These are phyloP conservation scores for Cystofilobasidium macerans DNA, from an alignment of 768 basidiomycete genomes.

Conservation along the genomic window DNA sequence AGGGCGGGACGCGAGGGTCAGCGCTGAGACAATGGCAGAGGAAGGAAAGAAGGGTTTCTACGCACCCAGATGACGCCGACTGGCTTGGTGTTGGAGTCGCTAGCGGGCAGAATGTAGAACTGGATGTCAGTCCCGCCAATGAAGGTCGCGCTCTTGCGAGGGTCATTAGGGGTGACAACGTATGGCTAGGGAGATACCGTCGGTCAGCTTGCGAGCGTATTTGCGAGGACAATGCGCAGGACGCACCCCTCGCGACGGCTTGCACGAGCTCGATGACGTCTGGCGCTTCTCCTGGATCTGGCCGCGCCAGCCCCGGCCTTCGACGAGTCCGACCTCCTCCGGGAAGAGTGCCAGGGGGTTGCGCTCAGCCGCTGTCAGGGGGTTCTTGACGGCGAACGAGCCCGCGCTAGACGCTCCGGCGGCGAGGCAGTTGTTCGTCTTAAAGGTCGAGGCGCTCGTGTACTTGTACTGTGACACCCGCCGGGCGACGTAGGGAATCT, in stretches of 20 bases:
- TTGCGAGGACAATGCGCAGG: background rate
- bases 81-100: background rate
- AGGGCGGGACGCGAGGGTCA: background rate
- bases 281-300: background rate
- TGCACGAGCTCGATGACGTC: background rate
- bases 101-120: slow-evolving; percentile 1
- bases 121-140: background rate
- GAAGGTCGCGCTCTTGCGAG: background rate
- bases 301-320: background rate
- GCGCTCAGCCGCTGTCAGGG: background rate
- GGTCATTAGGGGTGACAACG: background rate
- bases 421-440: background rate
- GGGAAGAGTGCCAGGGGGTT: background rate
- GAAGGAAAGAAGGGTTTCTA: background rate
- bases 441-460: background rate
- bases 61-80: slow-evolving; percentile 11
- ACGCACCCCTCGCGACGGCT: background rate
- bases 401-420: background rate
- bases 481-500: slow-evolving; percentile 11
- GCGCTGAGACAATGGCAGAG: background rate
- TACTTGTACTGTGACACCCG: background rate
- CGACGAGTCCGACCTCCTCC: background rate
- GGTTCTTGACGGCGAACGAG: background rate
- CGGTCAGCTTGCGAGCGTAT: too few species aligned
- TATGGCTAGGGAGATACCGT: background rate